Conservation (phyloP, 768 basidiomycete genomes). For the Tulasnella sp. region DNA sequence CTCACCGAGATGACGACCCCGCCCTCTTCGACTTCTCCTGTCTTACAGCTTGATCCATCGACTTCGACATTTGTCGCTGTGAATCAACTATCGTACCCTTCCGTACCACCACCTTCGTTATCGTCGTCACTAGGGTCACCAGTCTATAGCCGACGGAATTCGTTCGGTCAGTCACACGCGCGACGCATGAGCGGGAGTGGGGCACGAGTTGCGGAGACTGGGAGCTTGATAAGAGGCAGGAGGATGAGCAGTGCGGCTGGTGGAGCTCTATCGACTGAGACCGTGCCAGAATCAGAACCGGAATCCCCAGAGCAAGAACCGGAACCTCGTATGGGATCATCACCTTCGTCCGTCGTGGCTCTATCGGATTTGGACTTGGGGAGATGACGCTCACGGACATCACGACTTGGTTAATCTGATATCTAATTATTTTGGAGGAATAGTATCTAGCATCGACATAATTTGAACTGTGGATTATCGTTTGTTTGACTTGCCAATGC, state of each 20-base stretch:
- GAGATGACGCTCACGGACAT: too few species aligned
- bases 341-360: background rate
- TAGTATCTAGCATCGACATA: background rate
- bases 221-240: constrained; percentile 31
- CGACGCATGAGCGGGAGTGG: constrained; percentile 50
- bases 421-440: too few species aligned
- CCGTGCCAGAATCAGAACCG: background rate
- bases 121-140: constrained; percentile 72
- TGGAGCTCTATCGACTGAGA: background rate
- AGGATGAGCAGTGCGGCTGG: background rate
- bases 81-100: constrained; percentile 58
- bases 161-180: constrained; percentile 27
- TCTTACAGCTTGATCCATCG: constrained; percentile 23
- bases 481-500: background rate
- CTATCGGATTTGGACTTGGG: background rate
- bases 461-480: background rate
- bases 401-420: background rate
- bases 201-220: constrained; percentile 60
- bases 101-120: constrained; percentile 72
- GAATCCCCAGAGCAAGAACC: background rate
- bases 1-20: constrained; percentile 65
- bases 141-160: constrained; percentile 27
- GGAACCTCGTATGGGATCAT: background rate
- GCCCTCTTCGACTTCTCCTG: constrained; percentile 47
- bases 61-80: constrained; percentile 24